Evolutionary conservation across 2,329 filamentous ascomycete species (phyloP).

Genomic region (Alternaria consortialis): DNA sequence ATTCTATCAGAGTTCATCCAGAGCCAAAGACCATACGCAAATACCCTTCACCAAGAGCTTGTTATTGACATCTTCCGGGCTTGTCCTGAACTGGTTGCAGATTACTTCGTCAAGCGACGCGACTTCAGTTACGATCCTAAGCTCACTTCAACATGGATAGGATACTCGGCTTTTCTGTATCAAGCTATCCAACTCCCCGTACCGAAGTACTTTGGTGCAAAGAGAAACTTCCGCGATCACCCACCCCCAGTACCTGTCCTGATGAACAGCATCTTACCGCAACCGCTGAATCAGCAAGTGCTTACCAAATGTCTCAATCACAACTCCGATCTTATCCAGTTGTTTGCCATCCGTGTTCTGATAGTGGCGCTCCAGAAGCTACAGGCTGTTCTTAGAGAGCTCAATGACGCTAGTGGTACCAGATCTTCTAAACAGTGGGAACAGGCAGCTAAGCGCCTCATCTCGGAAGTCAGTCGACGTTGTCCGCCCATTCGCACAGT

Average conservation of each 20-base stretch:
- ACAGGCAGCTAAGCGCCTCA: constrained; percentile 72
- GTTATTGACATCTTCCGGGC: constrained; percentile 79
- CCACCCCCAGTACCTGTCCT: constrained; percentile 82
- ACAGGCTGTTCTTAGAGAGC: constrained; percentile 67
- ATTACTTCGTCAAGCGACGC: constrained; percentile 84
- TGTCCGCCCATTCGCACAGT: constrained; percentile 85
- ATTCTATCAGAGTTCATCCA: constrained; percentile 81
- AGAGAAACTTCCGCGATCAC: constrained; percentile 66
- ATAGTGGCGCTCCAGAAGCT: constrained; percentile 83
- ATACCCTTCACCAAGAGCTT: constrained; percentile 80
- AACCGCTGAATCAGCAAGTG: constrained; percentile 80
- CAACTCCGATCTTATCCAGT: constrained; percentile 79
- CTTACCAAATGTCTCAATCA: constrained; percentile 81
- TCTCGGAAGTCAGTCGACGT: constrained; percentile 78
- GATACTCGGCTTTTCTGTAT: constrained; percentile 89
- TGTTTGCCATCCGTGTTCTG: constrained; percentile 84
- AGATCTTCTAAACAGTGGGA: constrained; percentile 67
- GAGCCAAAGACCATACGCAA: constrained; percentile 83
- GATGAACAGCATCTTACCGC: constrained; percentile 86
- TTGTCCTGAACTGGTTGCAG: constrained; percentile 85
- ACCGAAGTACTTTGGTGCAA: constrained; percentile 75
- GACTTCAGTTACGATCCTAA: constrained; percentile 88
- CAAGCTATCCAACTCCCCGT: constrained; percentile 78
- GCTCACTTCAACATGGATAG: constrained; percentile 91
- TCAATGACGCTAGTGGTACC: constrained; percentile 58